Conservation (phyloP, 345 rosid species). For the Gossypium anomalum region DNA sequence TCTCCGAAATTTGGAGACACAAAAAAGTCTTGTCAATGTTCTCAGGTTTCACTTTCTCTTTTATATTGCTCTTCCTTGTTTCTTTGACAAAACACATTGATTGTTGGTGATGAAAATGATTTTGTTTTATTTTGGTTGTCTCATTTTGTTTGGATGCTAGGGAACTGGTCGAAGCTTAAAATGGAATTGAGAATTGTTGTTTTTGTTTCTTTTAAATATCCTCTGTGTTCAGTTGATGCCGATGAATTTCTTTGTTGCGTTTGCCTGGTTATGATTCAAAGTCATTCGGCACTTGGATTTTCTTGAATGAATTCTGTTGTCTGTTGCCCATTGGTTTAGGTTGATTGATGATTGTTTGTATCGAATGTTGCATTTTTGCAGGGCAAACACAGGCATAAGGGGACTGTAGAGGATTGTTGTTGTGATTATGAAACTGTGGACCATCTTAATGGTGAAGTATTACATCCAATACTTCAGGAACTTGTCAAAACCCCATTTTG, state of each 20-base stretch:
- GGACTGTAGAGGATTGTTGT: slow-evolving; percentile 85
- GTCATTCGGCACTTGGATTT: neutral
- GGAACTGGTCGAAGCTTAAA: neutral
- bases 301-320: neutral
- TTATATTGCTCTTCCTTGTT: neutral
- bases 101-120: too few species aligned
- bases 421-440: slow-evolving; percentile 91
- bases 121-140: neutral
- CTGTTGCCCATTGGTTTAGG: neutral
- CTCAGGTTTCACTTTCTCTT: slow-evolving; percentile 39
- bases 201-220: neutral
- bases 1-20: slow-evolving; percentile 24
- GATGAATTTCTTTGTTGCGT: neutral
- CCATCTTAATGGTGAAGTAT: slow-evolving; percentile 51
- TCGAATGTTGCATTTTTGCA: slow-evolving; percentile 17
- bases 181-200: neutral
- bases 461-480: slow-evolving; percentile 76
- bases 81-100: neutral
- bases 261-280: too few species aligned
- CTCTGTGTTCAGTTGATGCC: neutral
- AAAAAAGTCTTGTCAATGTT: slow-evolving; percentile 45
- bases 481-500: slow-evolving; percentile 78
- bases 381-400: slow-evolving; percentile 49
- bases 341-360: neutral
- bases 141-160: neutral